Evolutionary conservation across 306 rosid species (phyloP).

Genomic region (Luffa acutangula): DNA sequence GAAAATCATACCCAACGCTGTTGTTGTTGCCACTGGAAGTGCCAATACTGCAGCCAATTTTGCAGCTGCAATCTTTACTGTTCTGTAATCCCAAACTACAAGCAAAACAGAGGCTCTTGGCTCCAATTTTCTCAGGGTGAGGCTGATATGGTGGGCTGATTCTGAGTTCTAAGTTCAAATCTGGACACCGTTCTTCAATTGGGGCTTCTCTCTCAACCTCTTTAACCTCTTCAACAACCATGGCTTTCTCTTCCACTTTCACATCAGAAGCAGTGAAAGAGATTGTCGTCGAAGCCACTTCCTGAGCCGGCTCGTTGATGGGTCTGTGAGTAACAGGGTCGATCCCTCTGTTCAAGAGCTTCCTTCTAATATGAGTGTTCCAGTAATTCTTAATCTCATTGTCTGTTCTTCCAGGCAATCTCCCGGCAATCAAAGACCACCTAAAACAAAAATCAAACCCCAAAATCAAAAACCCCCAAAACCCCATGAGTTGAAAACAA

Average conservation of each 20-base stretch:
- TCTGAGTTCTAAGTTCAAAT: conserved; percentile 74
- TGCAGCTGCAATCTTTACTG: conserved; percentile 39
- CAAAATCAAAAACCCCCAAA: background rate
- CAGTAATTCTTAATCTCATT: conserved; percentile 96
- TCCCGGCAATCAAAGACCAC: conserved; percentile 95
- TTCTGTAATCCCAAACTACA: conserved; percentile 46
- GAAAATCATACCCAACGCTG: conserved; percentile 62
- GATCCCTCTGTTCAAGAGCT: conserved; percentile 84
- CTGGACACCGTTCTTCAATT: conserved; percentile 55
- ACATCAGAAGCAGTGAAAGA: conserved; percentile 39
- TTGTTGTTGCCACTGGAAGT: conserved; percentile 11
- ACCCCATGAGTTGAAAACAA: no score
- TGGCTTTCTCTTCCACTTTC: conserved; percentile 38
- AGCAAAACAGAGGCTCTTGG: conserved; percentile 24
- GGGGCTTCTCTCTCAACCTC: conserved; percentile 18
- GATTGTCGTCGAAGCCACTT: conserved; percentile 29
- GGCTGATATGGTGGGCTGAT: conserved; percentile 75
- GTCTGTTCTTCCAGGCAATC: conserved; percentile 89
- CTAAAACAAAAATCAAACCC: conserved; percentile 30
- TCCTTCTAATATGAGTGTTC: conserved; percentile 95
- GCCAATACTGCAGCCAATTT: conserved; percentile 10
- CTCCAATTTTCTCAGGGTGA: conserved; percentile 23
- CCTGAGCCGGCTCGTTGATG: conserved; percentile 41
- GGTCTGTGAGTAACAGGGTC: conserved; percentile 88
- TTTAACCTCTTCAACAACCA: conserved; percentile 2